Evolutionary conservation across 306 rosid species (phyloP), one percentile per base, ranked within the genome.

Genomic region (Ormosia semicastrata): DNA sequence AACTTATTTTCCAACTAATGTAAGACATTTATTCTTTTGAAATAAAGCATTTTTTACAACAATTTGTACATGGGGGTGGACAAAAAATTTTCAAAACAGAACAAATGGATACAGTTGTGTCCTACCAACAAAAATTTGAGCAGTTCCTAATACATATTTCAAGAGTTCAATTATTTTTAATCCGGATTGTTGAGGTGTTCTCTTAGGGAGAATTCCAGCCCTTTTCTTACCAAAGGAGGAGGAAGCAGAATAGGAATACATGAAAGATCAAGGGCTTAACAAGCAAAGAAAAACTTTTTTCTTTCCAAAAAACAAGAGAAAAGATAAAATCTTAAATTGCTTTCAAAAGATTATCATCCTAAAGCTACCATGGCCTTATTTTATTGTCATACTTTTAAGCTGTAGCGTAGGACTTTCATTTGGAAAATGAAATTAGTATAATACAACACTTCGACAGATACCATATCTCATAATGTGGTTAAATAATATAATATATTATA

Each of bases 341-440:
- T 57, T 13, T 40, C 37, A 6, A 17, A 33, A 46, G 71, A 79
- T n/a, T 71, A 71, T 80, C 40, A 79, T n/a, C 24, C 71, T 43
- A 80, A 71, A 71, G 53, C 3, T 46, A 59, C 24, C 37, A 40
- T 79, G 18, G 32, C 54, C 57, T 46, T 34, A 59, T 39, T 80
- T 78, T 6, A 24, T 49, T 30, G 79, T 59, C 70, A 29, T 50
- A 36, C 53, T 46, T 60, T 60, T 30, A 5, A 47, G 50, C 18
- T 43, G 2, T 47, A 34, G 30, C 47, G 60, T 30, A 52, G n/a
- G 70, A 57, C 43, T 73, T 66, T 58, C 6, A 64, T 78, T 41
- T 24, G 24, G 24, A 24, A 24, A 24, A 24, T 24, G 24, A 24
- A 24, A 24, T 24, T 24, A 24, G 24, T 24, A 24, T 24, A 24